phyloP scores from a whole-genome alignment of 352 stramenopile genomes.

The Pythium myriotylum region DNA sequence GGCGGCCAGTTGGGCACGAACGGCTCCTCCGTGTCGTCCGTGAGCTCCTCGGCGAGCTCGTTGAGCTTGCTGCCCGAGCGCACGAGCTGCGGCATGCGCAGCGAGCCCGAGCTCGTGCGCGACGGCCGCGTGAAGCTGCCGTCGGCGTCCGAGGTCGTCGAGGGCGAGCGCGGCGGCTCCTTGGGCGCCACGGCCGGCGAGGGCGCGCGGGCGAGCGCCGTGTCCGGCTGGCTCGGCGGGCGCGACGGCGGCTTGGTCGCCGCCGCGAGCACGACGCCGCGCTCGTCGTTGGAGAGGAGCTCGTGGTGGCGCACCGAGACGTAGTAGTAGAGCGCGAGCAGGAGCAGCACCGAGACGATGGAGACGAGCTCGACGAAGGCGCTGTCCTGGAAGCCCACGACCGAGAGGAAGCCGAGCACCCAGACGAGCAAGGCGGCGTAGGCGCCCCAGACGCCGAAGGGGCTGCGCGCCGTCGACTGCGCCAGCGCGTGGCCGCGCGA shows the following conservation, averaged over 20 bases:
- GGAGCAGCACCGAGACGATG: not conserved
- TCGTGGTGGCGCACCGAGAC: constrained; percentile 14
- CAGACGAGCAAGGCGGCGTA: constrained; percentile 21
- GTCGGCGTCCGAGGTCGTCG: constrained; percentile 3
- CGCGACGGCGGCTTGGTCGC: not conserved
- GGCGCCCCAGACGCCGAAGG: constrained; percentile 22
- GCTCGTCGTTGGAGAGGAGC: constrained; percentile 28
- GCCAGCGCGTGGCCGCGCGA: not conserved
- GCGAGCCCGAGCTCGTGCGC: constrained; percentile 4
- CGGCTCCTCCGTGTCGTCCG: constrained; percentile 10
- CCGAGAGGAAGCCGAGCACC: constrained; percentile 11
- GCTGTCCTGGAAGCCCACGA: constrained; percentile 11
- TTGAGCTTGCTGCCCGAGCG: constrained; percentile 11
- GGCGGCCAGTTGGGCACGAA: constrained; percentile 6
- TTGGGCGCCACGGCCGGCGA: not conserved
- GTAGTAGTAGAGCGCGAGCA: constrained; percentile 25
- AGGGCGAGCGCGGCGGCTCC: not conserved
- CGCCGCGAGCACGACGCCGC: constrained; percentile 17
- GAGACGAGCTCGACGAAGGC: constrained; percentile 2
- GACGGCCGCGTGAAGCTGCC: not conserved
- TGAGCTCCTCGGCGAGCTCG: constrained; percentile 7
- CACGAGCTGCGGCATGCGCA: constrained; percentile 11
- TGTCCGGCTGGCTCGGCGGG: too few species aligned
- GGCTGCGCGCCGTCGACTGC: constrained; percentile 9
- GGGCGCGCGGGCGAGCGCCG: too few species aligned